Base-by-base conservation (phyloP, 169 alveolate genomes). In the Cryptosporidium felis region DNA sequence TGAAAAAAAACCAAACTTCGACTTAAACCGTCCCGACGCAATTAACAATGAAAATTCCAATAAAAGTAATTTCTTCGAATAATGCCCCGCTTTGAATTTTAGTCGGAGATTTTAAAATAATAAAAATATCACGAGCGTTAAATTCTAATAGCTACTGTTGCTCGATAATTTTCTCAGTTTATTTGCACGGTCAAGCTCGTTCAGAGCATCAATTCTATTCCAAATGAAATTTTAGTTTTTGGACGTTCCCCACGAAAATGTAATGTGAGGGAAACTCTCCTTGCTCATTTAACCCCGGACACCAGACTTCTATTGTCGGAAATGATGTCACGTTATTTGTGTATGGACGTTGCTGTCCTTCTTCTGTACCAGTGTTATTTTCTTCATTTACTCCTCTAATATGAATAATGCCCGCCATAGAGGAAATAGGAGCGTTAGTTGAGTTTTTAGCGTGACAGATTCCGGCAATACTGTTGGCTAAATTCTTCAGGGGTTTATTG, bases 191-290 rank as follows among this genome's bases (percentile, higher is more conserved):
- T n/a, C n/a, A n/a, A n/a, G n/a, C n/a, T n/a, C n/a, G n/a, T n/a
- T n/a, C n/a, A n/a, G n/a, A n/a, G n/a, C n/a, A n/a, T n/a, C n/a
- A n/a, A 12, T 3, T 3, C 23, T 44, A 74, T 3, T 74, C 85
- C 23, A 74, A 45, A 23, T 74, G 85, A 28, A 49, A 74, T 26
- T 56, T 74, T 1, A 74, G 18, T 12, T 74, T 74, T 36, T 74
- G 85, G 16, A 44, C 56, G 45, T 74, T 74, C 9, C 85, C 85
- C 9, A 74, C 38, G 38, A 74, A 18, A 14, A 74, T 74, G 41
- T 74, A 74, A 49, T 74, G 85, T 2, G 85, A 74, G 12, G 85
- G 85, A 53, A 74, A 74, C 42, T 74, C 85, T 21, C 85, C 85
- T 5, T 74, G 74, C 45, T 74, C 85, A 51, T 49, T 53, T 3